Evolutionary conservation across 2,329 filamentous ascomycete species (phyloP).

Genomic region (Lasiodiplodia sp.): DNA sequence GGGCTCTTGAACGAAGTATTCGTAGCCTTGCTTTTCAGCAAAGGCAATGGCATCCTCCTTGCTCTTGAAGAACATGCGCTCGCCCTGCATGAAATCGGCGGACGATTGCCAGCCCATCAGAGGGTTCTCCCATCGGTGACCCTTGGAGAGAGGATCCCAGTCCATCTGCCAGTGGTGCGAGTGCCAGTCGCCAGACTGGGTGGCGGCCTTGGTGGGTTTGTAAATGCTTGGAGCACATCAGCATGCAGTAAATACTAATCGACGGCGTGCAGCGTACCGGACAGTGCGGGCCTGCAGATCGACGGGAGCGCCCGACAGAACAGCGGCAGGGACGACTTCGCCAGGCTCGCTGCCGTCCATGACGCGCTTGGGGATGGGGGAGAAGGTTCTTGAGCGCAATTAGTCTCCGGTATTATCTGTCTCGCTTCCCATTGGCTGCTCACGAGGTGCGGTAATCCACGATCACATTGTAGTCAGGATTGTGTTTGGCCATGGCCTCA

Average conservation of each 20-base stretch:
- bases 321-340: constrained; percentile 77
- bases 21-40: constrained; percentile 98
- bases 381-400: constrained; percentile 72
- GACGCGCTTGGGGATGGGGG: constrained; percentile 85
- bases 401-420: constrained; percentile 33
- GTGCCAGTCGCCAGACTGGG: constrained; percentile 91
- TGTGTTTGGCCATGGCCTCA: constrained; percentile 66
- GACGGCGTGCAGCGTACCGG: constrained; percentile 65
- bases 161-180: constrained; percentile 94
- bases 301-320: constrained; percentile 89
- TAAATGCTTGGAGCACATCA: constrained; percentile 73
- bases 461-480: constrained; percentile 81
- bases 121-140: constrained; percentile 97
- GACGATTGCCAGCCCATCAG: constrained; percentile 99
- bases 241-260: constrained; percentile 32
- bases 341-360: constrained; percentile 89
- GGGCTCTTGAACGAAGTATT: constrained; percentile 98
- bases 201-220: constrained; percentile 89
- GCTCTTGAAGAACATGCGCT: constrained; percentile 84
- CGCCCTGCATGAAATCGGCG: constrained; percentile 93
- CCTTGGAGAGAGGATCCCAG: constrained; percentile 92
- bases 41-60: constrained; percentile 96
- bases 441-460: constrained; percentile 93
- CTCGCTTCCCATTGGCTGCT: constrained; percentile 42
- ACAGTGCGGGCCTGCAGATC: constrained; percentile 95